Evolutionary conservation across 306 rosid species (phyloP).

Genomic region (Dalbergia oliveri): DNA sequence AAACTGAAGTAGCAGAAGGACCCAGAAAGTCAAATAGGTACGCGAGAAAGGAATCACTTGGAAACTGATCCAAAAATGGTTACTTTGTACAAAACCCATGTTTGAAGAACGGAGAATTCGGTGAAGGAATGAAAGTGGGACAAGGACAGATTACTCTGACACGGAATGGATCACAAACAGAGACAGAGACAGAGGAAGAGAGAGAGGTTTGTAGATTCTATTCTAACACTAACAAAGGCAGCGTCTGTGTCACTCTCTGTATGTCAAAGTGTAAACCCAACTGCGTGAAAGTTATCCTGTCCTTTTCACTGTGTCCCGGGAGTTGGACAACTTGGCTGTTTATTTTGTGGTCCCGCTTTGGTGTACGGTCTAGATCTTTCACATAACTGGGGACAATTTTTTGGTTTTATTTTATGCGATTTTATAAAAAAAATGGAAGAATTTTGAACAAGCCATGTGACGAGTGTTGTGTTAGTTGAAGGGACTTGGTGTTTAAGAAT

Average conservation of each 20-base stretch:
- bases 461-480: too few relatives aligned
- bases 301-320: background rate
- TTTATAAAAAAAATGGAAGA: too few relatives aligned
- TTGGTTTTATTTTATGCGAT: background rate
- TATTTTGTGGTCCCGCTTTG: background rate
- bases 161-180: background rate
- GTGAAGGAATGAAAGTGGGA: background rate
- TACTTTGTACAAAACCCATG: background rate
- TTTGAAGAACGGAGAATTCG: background rate
- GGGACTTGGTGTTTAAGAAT: too few relatives aligned
- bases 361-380: background rate
- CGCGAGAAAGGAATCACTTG: slow-evolving; percentile 1
- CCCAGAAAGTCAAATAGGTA: slow-evolving; percentile 34
- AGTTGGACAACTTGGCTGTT: background rate
- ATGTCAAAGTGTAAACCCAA: background rate
- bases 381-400: background rate
- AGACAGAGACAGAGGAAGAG: background rate
- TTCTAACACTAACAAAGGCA: background rate
- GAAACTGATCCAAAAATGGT: slow-evolving; percentile 28
- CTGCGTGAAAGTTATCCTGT: background rate
- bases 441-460: too few relatives aligned
- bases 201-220: background rate
- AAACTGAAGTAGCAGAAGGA: background rate
- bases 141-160: background rate
- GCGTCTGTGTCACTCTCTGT: background rate